Percentiles rank a stretch among this genome's conserved stretches.
These are phyloP conservation scores for Solanum neorickii DNA, from an alignment of 257 asterid genomes.

Conservation along the genomic window DNA sequence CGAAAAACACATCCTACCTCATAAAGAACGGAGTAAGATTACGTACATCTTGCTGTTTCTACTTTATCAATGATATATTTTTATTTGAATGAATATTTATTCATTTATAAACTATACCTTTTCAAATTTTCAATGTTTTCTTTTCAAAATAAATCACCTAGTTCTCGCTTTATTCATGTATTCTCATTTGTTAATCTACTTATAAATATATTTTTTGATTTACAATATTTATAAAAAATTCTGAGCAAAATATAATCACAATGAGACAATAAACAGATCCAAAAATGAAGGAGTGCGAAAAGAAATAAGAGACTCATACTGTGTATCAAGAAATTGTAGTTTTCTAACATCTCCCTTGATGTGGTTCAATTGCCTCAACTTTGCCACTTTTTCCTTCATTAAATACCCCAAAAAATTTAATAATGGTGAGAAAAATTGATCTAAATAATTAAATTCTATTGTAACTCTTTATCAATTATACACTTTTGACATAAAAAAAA, in stretches of 20 bases:
- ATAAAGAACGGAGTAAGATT: too few relatives aligned
- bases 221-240: too few relatives aligned
- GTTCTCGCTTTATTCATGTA: too few relatives aligned
- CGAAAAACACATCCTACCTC: not conserved
- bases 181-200: not conserved
- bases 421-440: not conserved
- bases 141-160: not conserved
- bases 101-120: not conserved
- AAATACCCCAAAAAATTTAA: not conserved
- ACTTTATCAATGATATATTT: too few relatives aligned
- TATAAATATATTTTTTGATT: too few relatives aligned
- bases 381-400: constrained; percentile 43
- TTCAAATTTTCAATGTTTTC: not conserved
- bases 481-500: too few relatives aligned
- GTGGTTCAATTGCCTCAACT: constrained; percentile 25
- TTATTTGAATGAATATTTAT: not conserved
- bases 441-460: too few relatives aligned
- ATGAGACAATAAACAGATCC: not conserved
- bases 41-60: too few relatives aligned
- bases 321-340: constrained; percentile 33
- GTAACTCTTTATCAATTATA: not conserved
- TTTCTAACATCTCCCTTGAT: constrained; percentile 31
- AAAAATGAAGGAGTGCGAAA: too few relatives aligned
- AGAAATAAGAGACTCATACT: constrained; percentile 7
- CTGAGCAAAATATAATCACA: not conserved